Conservation (phyloP, 306 rosid genomes). For the Abrus precatorius region DNA sequence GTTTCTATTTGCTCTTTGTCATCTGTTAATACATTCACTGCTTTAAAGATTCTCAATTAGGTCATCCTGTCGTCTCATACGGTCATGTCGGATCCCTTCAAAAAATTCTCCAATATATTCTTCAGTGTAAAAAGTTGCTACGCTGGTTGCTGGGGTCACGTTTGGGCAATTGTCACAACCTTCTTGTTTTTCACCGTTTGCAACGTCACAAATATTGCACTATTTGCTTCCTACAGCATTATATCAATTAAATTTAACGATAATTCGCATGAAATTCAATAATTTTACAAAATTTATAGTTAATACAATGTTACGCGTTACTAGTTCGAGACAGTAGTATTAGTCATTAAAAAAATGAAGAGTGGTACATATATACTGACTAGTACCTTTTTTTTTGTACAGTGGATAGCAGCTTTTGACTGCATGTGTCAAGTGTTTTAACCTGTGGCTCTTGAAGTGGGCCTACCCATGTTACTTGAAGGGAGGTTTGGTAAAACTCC, state of each 20-base stretch:
- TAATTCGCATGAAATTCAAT: neutral
- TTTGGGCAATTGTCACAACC: neutral
- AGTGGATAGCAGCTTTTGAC: slow-evolving; percentile 21
- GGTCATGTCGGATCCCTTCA: too few relatives aligned
- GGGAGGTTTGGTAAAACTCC: neutral
- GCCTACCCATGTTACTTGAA: slow-evolving; percentile 22
- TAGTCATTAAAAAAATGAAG: neutral
- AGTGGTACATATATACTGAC: slow-evolving; percentile 27
- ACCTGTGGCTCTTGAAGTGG: slow-evolving; percentile 27
- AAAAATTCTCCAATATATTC: too few relatives aligned
- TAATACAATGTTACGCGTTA: neutral
- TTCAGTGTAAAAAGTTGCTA: neutral
- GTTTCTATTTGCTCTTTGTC: neutral
- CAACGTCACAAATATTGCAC: neutral
- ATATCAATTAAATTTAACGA: neutral
- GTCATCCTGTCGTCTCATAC: too few relatives aligned
- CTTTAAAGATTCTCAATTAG: neutral
- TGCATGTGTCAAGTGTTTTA: slow-evolving; percentile 17
- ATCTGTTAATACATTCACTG: neutral
- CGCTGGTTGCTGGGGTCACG: neutral
- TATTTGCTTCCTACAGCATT: neutral
- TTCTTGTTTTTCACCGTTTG: neutral
- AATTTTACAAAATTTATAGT: neutral
- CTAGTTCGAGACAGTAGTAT: neutral
- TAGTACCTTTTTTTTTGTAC: neutral